Evolutionary conservation across 441 rosid genomes (phyloP).

Genomic region (Capsella rubella): DNA sequence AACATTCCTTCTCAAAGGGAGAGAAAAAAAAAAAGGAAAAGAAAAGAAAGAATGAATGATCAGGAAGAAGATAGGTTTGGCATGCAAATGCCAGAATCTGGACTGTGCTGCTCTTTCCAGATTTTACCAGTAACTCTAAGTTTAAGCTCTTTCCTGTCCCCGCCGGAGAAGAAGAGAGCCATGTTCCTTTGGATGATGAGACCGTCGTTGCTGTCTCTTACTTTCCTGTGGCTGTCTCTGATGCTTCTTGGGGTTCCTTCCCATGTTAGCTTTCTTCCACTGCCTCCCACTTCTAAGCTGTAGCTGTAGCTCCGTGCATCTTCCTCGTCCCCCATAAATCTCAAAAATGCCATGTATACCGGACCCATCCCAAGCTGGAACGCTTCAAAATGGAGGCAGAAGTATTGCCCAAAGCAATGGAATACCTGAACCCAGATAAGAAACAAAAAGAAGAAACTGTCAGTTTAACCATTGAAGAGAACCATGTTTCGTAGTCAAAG

Average conservation of each 20-base stretch:
- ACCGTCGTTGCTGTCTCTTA: slow-evolving; percentile 94
- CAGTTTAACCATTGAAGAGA: not conserved
- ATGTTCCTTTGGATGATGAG: slow-evolving; percentile 90
- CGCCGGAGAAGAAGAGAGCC: slow-evolving; percentile 96
- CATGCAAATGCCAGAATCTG: slow-evolving; percentile 77
- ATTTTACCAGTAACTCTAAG: slow-evolving; percentile 91
- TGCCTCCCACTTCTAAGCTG: slow-evolving; percentile 94
- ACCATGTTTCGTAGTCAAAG: not conserved
- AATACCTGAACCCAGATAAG: slow-evolving; percentile 61
- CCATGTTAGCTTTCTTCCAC: slow-evolving; percentile 88
- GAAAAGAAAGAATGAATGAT: slow-evolving; percentile 26
- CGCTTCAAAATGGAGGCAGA: slow-evolving; percentile 95
- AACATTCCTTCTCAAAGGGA: slow-evolving; percentile 37
- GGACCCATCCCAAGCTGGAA: slow-evolving; percentile 96
- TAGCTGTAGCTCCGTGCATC: slow-evolving; percentile 88
- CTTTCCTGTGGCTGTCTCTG: slow-evolving; percentile 88
- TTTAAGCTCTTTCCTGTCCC: slow-evolving; percentile 92
- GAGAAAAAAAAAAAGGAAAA: not conserved
- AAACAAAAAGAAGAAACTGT: not conserved
- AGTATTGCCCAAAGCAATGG: slow-evolving; percentile 92
- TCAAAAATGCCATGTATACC: slow-evolving; percentile 94
- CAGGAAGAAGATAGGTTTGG: slow-evolving; percentile 82
- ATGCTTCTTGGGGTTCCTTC: slow-evolving; percentile 92
- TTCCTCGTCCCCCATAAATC: slow-evolving; percentile 94
- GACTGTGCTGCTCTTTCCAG: slow-evolving; percentile 94